phyloP scores from a whole-genome alignment of 129 eudicot species.

The Arctium lappa region DNA sequence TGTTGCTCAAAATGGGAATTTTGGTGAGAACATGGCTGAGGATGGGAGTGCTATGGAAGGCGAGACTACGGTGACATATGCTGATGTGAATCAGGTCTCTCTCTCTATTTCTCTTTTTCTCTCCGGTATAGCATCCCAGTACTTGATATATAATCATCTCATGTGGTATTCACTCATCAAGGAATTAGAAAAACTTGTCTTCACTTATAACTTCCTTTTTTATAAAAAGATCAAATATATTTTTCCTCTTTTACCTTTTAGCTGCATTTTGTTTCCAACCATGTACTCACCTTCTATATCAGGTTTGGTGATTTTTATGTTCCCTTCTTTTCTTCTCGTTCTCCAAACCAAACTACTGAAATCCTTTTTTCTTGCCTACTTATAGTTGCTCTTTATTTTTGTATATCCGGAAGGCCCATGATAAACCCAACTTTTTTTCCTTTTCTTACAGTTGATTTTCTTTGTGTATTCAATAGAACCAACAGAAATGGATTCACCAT shows the following conservation, averaged over 20 bases:
- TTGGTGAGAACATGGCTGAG: slow-evolving; percentile 10
- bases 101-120: background rate
- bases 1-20: background rate
- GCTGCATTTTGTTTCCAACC: background rate
- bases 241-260: background rate
- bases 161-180: background rate
- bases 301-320: background rate
- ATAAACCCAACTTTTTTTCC: background rate
- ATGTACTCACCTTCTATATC: background rate
- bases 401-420: background rate
- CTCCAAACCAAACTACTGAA: background rate
- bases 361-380: background rate
- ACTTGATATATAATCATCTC: slow-evolving; percentile 1
- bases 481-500: too few species aligned
- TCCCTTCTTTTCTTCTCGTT: background rate
- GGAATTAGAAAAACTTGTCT: background rate
- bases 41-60: slow-evolving; percentile 5
- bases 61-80: background rate
- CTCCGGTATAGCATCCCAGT: background rate
- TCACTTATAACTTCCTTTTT: background rate
- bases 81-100: slow-evolving; percentile 19
- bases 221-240: background rate
- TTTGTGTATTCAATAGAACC: too few species aligned
- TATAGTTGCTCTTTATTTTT: too few species aligned
- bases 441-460: background rate